Conservation (phyloP, 2,329 filamentous ascomycete species). For the Xylaria sp. region DNA sequence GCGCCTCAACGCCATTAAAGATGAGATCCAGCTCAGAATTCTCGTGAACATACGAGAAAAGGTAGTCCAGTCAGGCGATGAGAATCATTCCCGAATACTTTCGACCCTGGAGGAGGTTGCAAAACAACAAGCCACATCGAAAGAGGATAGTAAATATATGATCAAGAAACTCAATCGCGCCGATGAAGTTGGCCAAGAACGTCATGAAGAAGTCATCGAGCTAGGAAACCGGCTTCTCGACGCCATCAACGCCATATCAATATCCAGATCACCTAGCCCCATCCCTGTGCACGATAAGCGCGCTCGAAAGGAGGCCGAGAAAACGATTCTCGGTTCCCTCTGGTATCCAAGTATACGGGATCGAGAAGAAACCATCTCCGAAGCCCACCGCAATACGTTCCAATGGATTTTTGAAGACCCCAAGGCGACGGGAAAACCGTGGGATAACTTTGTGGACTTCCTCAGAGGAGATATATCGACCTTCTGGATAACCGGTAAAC, state of each 20-base stretch:
- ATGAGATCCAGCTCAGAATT: slow-evolving; percentile 29
- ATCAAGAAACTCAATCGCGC: slow-evolving; percentile 24
- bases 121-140: slow-evolving; percentile 14
- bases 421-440: slow-evolving; percentile 2
- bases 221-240: slow-evolving; percentile 13
- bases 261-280: neutral
- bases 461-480: slow-evolving; percentile 16
- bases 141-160: slow-evolving; percentile 20
- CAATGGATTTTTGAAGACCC: slow-evolving; percentile 32
- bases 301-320: slow-evolving; percentile 4
- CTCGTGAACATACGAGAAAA: slow-evolving; percentile 24
- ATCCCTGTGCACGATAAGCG: neutral
- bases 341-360: slow-evolving; percentile 29
- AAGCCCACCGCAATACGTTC: slow-evolving; percentile 27
- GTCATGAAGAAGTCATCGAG: slow-evolving; percentile 16
- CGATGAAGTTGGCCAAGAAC: slow-evolving; percentile 5
- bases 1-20: slow-evolving; percentile 26
- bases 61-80: slow-evolving; percentile 13
- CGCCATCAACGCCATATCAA: slow-evolving; percentile 3
- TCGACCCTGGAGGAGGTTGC: slow-evolving; percentile 18
- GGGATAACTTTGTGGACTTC: slow-evolving; percentile 30
- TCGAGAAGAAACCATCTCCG: slow-evolving; percentile 29
- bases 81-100: slow-evolving; percentile 15
- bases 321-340: slow-evolving; percentile 24
- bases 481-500: slow-evolving; percentile 38